Conservation (phyloP, 306 rosid genomes). For the Vicia faba region DNA sequence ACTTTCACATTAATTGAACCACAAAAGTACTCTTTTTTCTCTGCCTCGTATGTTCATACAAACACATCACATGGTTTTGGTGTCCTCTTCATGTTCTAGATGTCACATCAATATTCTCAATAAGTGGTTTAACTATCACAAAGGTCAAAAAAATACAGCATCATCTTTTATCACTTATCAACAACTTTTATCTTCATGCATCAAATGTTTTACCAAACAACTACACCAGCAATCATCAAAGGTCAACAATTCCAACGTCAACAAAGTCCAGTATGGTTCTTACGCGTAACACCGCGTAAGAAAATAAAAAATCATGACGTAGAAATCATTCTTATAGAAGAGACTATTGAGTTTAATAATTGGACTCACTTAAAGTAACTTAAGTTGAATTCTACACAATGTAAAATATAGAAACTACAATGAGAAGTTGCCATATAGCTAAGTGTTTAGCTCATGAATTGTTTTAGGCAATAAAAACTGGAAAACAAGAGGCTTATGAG, state of each 20-base stretch:
- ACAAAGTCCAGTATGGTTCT: neutral
- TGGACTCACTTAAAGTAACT: neutral
- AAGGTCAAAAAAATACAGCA: constrained; percentile 13
- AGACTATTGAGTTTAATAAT: neutral
- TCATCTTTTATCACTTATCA: constrained; percentile 16
- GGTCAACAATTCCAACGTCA: neutral
- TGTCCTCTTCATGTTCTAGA: constrained; percentile 44
- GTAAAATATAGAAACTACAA: constrained; percentile 43
- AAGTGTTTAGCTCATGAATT: constrained; percentile 60
- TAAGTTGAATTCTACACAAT: constrained; percentile 46
- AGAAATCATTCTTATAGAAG: neutral
- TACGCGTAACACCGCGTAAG: neutral
- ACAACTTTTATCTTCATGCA: constrained; percentile 9
- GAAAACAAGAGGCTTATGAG: constrained; percentile 36
- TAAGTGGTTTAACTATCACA: constrained; percentile 1
- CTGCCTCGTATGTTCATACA: constrained; percentile 36
- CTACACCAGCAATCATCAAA: constrained; percentile 2
- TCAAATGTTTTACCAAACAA: constrained; percentile 13
- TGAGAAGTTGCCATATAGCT: constrained; percentile 48
- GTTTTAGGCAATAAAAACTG: constrained; percentile 42
- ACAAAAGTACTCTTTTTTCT: constrained; percentile 25
- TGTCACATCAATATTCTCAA: constrained; percentile 35
- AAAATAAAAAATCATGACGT: neutral
- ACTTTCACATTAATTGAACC: constrained; percentile 41
- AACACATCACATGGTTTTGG: constrained; percentile 54